Base-by-base conservation (phyloP, 352 stramenopile species). In the Phytopythium montanum region DNA sequence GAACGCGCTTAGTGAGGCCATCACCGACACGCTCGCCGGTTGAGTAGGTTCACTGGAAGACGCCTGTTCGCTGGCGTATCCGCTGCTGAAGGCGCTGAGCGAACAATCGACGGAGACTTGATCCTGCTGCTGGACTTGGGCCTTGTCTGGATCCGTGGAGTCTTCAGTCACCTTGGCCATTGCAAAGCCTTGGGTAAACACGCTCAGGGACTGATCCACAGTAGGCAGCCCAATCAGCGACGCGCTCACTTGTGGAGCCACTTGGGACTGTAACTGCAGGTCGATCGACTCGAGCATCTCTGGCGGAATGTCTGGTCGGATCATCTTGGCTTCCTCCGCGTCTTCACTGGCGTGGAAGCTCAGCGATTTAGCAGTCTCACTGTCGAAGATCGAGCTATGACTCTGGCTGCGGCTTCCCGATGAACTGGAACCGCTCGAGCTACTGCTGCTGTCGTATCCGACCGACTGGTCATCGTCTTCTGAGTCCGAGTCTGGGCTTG, bases 231-330 rank as follows among this genome's bases (percentile, higher is more conserved):
- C 12, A 25, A 25, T n/a, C 18, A 14, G 26, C 25, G 1, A 16
- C n/a, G n/a, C n/a, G n/a, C n/a, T n/a, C n/a, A n/a, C n/a, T n/a
- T n/a, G 31, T 2, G 3, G 14, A 5, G 7, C 28, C 14, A 33
- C 12, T 5, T 12, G 51, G 5, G 26, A 53, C 39, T 31, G 3
- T 52, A 56, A 18, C 2, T 58, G 29, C 7, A 76, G 23, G 12
- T 84, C 69, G 29, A 81, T 74, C 0, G 76, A 83, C 31, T 86
- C 62, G 18, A 82, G 60, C 66, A 84, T 76, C 53, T 86, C 76
- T 7, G 65, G 34, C 23, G 75, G 73, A 33, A 82, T 81, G 31
- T 73, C 70, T 18, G 44, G 16, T 16, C 60, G 49, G 44, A 56
- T 31, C 2, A 45, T 31, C 9, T 4, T n/a, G 7, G 3, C 21